Conservation (phyloP, 805 yeast species). For the Debaryomyces prosopidis region DNA sequence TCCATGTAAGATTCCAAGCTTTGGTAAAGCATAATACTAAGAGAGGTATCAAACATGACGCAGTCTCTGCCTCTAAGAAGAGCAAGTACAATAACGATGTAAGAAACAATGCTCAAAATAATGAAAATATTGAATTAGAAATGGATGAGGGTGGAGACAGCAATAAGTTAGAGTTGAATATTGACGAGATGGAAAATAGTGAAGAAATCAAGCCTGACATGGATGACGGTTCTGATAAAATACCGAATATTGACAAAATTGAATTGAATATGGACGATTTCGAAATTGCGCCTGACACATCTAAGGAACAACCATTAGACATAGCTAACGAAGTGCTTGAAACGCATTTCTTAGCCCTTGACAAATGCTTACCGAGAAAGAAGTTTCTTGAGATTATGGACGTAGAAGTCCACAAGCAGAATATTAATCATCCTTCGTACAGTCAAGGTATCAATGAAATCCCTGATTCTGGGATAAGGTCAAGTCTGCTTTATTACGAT, state of each 20-base stretch:
- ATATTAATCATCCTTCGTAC: constrained; percentile 14
- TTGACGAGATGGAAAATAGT: constrained; percentile 2
- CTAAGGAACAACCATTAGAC: too few relatives aligned
- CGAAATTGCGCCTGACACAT: neutral
- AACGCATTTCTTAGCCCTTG: constrained; percentile 73
- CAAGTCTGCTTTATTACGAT: constrained; percentile 24
- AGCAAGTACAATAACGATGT: neutral
- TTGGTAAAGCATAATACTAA: constrained; percentile 36
- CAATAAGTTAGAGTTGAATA: neutral
- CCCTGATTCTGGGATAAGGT: neutral
- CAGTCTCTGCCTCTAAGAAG: neutral
- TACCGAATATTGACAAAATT: constrained; percentile 15
- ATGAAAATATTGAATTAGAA: constrained; percentile 20
- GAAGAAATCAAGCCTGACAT: constrained; percentile 17
- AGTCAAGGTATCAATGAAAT: constrained; percentile 1
- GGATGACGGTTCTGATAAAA: constrained; percentile 14
- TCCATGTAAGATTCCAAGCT: constrained; percentile 77
- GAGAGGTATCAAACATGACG: constrained; percentile 1
- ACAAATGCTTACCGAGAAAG: constrained; percentile 75
- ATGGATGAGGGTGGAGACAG: constrained; percentile 13
- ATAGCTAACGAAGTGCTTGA: neutral
- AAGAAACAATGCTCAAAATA: constrained; percentile 4
- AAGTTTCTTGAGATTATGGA: constrained; percentile 54
- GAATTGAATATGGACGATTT: constrained; percentile 20
- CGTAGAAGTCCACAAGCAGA: constrained; percentile 30